A percentile compares a stretch with the other conserved stretches of the same genome.
These are phyloP conservation scores for Exophiala spinifera DNA, from an alignment of 2,329 filamentous ascomycete species.

Conservation along the genomic window DNA sequence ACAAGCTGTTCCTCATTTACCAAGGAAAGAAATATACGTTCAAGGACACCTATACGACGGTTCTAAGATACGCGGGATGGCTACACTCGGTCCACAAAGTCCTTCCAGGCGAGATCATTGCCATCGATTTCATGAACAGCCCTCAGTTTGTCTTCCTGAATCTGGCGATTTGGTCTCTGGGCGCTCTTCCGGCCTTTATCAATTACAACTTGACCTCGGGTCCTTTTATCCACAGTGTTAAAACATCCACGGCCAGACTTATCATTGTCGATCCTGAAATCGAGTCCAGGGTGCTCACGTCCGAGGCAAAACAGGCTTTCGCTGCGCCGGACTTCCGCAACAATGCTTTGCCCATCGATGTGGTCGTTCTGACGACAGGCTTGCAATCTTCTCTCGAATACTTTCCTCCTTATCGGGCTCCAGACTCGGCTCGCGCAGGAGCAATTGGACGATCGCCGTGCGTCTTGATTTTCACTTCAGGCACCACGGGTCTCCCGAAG, in stretches of 20 bases:
- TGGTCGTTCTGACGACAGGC: constrained; percentile 61
- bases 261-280: constrained; percentile 70
- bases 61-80: constrained; percentile 72
- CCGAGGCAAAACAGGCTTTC: constrained; percentile 43
- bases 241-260: constrained; percentile 62
- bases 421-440: constrained; percentile 56
- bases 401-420: constrained; percentile 50
- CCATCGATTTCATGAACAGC: constrained; percentile 77
- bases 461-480: constrained; percentile 84
- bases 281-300: constrained; percentile 46
- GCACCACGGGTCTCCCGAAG: constrained; percentile 88
- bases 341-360: constrained; percentile 45
- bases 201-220: constrained; percentile 76
- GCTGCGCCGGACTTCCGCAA: constrained; percentile 41
- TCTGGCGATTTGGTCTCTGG: constrained; percentile 77
- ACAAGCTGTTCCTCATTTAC: constrained; percentile 62
- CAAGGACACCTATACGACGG: constrained; percentile 67
- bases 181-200: constrained; percentile 78
- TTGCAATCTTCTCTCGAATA: constrained; percentile 47
- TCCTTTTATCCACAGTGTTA: constrained; percentile 70
- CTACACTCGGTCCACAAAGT: constrained; percentile 63
- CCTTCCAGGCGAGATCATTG: constrained; percentile 70
- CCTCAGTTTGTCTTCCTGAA: constrained; percentile 73
- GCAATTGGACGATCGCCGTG: constrained; percentile 57
- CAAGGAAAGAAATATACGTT: constrained; percentile 70